Conservation (phyloP, 2,329 filamentous ascomycete species). For the Hypomyces perniciosus region DNA sequence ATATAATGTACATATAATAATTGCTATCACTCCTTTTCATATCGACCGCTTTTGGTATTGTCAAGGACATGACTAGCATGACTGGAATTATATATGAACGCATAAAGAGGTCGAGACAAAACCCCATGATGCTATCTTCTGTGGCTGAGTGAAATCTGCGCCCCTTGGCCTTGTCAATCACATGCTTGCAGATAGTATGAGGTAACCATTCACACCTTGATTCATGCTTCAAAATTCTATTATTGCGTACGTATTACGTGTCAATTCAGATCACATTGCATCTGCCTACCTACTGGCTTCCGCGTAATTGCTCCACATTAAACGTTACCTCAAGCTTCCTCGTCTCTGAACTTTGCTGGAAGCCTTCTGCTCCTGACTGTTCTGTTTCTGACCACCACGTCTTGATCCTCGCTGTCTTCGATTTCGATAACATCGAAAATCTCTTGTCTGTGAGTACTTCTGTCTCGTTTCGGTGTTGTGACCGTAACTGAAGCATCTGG, state of each 20-base stretch:
- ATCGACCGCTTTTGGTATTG: too few species aligned
- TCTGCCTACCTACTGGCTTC: not conserved
- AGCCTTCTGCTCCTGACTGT: conserved; percentile 26
- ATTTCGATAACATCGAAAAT: conserved; percentile 20
- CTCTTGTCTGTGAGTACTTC: not conserved
- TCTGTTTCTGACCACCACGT: conserved; percentile 24
- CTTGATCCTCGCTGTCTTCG: conserved; percentile 27
- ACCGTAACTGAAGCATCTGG: conserved; percentile 8
- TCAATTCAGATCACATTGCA: not conserved
- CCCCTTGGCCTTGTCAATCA: not conserved
- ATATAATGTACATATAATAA: not conserved
- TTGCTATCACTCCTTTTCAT: too few species aligned
- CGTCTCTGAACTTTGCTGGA: conserved; percentile 32
- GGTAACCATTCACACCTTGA: not conserved
- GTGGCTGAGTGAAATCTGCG: too few species aligned
- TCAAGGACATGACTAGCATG: too few species aligned
- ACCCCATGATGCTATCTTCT: too few species aligned
- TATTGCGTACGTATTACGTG: not conserved
- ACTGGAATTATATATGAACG: not conserved
- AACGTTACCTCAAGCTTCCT: conserved; percentile 21
- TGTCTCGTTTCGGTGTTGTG: conserved; percentile 2
- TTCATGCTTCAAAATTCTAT: not conserved
- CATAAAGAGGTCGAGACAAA: not conserved
- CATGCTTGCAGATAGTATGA: not conserved
- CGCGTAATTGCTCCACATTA: not conserved